phyloP scores from a whole-genome alignment of 495 filamentous ascomycete species.

The Staphylotrichum tortipilum region DNA sequence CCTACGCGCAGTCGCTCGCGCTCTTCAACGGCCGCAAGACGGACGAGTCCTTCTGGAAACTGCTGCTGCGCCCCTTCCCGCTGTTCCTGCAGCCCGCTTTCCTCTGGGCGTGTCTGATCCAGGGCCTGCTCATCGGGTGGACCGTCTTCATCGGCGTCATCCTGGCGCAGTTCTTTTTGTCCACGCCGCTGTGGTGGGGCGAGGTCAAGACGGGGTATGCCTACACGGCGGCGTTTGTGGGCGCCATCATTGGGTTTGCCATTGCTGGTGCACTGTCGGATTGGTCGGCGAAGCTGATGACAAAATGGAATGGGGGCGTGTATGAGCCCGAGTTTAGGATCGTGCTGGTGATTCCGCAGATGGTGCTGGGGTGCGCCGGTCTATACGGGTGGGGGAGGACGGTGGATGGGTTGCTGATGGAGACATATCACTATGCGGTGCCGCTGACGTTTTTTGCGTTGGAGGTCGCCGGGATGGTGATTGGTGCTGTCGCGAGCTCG shows the following conservation, averaged over 20 bases:
- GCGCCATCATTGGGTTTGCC: conserved; percentile 68
- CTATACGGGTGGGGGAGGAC: conserved; percentile 79
- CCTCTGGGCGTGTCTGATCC: conserved; percentile 82
- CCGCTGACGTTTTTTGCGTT: conserved; percentile 72
- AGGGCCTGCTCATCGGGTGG: conserved; percentile 90
- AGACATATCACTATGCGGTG: conserved; percentile 57
- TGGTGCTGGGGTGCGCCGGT: conserved; percentile 68
- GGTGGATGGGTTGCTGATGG: conserved; percentile 38
- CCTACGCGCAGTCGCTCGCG: conserved; percentile 48
- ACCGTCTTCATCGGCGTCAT: conserved; percentile 89
- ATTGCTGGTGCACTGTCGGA: conserved; percentile 68
- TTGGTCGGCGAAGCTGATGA: conserved; percentile 59
- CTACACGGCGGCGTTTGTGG: conserved; percentile 80
- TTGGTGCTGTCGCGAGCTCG: conserved; percentile 75
- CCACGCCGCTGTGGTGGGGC: conserved; percentile 69
- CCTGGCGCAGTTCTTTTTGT: conserved; percentile 71
- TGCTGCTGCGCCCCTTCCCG: conserved; percentile 55
- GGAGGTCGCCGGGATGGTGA: conserved; percentile 78
- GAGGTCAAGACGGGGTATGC: conserved; percentile 81
- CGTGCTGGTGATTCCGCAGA: conserved; percentile 69
- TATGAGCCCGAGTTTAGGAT: conserved; percentile 92
- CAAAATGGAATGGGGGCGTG: conserved; percentile 63
- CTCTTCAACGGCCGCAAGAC: conserved; percentile 79
- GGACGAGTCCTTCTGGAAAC: conserved; percentile 50
- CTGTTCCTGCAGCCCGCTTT: conserved; percentile 73